Evolutionary conservation across 2,329 filamentous ascomycete genomes (phyloP), one percentile per base, ranked within the genome.

Genomic region (Whalleya microplaca): DNA sequence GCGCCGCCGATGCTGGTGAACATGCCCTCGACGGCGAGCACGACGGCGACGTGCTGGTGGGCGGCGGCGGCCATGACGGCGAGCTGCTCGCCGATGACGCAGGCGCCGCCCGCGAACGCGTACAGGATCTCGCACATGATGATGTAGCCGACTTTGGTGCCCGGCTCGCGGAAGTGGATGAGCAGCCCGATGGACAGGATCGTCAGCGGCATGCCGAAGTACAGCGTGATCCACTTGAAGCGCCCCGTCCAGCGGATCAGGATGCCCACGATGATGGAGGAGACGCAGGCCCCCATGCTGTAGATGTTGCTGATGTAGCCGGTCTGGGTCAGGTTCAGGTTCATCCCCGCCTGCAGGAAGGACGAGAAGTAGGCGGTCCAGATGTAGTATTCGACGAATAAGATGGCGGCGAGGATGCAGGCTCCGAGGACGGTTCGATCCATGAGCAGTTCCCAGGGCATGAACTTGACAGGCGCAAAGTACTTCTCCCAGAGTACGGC

Each of bases 61-160:
- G 77, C 76, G 2, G 78, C 79, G 0, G 82, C 84, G 1, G 84
- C 83, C 73, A 87, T 84, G 48, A 84, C 80, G 8, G 82, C 82
- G 51, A 87, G 77, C 64, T 87, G 81, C 54, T 83, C 79, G 46
- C 77, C 78, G 48, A 87, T 84, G 56, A 86, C 82, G 7, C 84
- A 74, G 7, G 81, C 75, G 21, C 83, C 83, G 5, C 83, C 84
- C 10, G 81, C 82, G 41, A 84, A 77, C 6, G 84, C 80, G 53
- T 72, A 72, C 47, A 86, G 76, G 50, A 87, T 79, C 68, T 88
- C 84, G 46, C 81, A 84, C 69, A 83, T 82, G 64, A 87, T 73
- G 8, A 87, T 77, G 67, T 80, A 80, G 18, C 79, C 74, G 16
- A 84, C 73, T 32, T 78, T 75, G 48, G 73, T 75, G 41, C 77